Evolutionary conservation across 495 filamentous ascomycete species (phyloP).

Genomic region (Baudoinia panamericana): DNA sequence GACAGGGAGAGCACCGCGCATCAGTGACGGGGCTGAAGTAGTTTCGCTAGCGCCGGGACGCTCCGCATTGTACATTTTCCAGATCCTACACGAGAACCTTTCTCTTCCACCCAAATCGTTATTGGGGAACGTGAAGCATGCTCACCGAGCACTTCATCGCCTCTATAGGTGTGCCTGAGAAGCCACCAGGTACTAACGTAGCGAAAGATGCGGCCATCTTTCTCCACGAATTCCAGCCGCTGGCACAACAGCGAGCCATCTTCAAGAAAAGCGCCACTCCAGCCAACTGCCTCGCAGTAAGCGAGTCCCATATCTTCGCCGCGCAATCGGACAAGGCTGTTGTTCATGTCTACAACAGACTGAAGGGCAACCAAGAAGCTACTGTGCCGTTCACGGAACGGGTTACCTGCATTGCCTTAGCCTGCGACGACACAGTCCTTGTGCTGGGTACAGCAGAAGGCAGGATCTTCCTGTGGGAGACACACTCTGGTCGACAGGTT

Average conservation of each 20-base stretch:
- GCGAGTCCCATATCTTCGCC: slow-evolving; percentile 72
- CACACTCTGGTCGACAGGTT: slow-evolving; percentile 71
- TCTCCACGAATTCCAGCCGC: slow-evolving; percentile 66
- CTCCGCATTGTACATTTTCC: too few species aligned
- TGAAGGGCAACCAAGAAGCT: slow-evolving; percentile 74
- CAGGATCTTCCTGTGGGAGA: slow-evolving; percentile 86
- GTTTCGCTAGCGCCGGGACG: too few species aligned
- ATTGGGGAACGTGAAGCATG: too few species aligned
- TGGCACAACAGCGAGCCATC: slow-evolving; percentile 50
- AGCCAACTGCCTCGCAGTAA: slow-evolving; percentile 67
- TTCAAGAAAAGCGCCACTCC: slow-evolving; percentile 89
- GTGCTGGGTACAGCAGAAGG: slow-evolving; percentile 78
- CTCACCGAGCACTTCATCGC: slow-evolving; percentile 71
- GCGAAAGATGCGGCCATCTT: slow-evolving; percentile 73
- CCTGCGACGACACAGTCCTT: slow-evolving; percentile 48
- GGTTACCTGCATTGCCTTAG: slow-evolving; percentile 57
- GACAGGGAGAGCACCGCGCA: too few species aligned
- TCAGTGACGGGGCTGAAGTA: too few species aligned
- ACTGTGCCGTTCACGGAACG: slow-evolving; percentile 74
- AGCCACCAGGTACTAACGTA: slow-evolving; percentile 49
- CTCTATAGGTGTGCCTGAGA: slow-evolving; percentile 51
- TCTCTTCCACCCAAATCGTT: not conserved
- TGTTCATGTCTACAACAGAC: slow-evolving; percentile 76
- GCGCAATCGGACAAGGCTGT: slow-evolving; percentile 84
- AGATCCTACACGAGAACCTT: not conserved